Evolutionary conservation across 2,329 filamentous ascomycete genomes (phyloP), one percentile per base, ranked within the genome.

Genomic region (Ophiostoma quercus): DNA sequence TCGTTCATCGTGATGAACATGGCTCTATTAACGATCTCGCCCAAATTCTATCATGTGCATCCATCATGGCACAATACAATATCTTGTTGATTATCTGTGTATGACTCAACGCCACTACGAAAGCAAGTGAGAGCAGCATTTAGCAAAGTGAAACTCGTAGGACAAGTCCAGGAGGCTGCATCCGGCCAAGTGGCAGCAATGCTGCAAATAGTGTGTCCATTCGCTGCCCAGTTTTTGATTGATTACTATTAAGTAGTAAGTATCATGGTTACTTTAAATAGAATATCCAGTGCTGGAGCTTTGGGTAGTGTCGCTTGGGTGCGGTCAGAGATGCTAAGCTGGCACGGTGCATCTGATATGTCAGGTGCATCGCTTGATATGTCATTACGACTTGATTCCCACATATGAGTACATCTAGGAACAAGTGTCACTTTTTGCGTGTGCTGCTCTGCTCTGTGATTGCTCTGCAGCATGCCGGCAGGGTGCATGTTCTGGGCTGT

Each of bases 231-330:
- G 4, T 7, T 8, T n/a, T 47, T 19, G 19, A 5, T 7, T 16
- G 5, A 29, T 22, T 32, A 16, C 12, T 3, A 12, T 41, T 14
- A 41, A 51, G 19, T 51, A 19, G 19, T 63, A 32, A 32, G 39
- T 14, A 41, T 41, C 39, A 41, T 41, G 34, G 16, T n/a, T 65
- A 9, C 62, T 65, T 65, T 41, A 65, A 65, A 25, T 65, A 65
- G 62, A 65, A 65, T 3, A 39, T 11, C n/a, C 19, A 65, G 12
- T 9, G 19, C 34, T 12, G 19, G 19, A 22, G 54, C 25, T 12
- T 25, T 6, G 25, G 54, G 22, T 25, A 29, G 54, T 25, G 16
- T 57, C 51, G n/a, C 51, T 57, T 57, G 51, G 16, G n/a, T 57
- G 7, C 16, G 16, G 43, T 25, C n/a, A 25, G 22, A 16, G 51